phyloP scores from a whole-genome alignment of 495 filamentous ascomycete species.

The Pyrenula aspistea region DNA sequence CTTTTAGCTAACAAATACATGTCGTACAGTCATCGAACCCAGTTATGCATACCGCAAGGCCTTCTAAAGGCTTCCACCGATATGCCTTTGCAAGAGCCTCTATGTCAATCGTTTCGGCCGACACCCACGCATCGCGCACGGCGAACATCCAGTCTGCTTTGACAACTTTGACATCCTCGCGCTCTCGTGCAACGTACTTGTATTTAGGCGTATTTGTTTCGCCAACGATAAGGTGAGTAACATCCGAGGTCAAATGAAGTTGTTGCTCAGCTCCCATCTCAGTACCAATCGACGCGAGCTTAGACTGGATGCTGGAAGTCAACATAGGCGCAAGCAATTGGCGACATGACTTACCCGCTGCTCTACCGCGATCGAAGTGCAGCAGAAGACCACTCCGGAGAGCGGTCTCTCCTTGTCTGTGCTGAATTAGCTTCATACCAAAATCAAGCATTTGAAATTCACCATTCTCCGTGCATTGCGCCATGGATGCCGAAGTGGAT shows the following conservation, averaged over 20 bases:
- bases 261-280: constrained; percentile 82
- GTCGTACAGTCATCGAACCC: constrained; percentile 75
- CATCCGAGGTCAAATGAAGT: constrained; percentile 87
- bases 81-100: constrained; percentile 49
- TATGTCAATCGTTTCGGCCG: constrained; percentile 69
- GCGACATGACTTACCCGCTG: constrained; percentile 49
- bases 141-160: constrained; percentile 73
- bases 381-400: constrained; percentile 74
- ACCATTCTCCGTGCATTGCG: neutral
- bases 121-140: constrained; percentile 68
- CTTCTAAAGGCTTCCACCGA: constrained; percentile 45
- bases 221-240: constrained; percentile 89
- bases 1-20: neutral
- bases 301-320: constrained; percentile 35
- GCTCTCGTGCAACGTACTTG: constrained; percentile 81
- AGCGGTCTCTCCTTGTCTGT: constrained; percentile 54
- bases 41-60: constrained; percentile 72
- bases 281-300: constrained; percentile 52
- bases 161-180: constrained; percentile 74
- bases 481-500: neutral
- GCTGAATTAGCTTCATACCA: neutral
- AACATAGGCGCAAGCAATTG: constrained; percentile 1
- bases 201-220: constrained; percentile 84
- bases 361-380: constrained; percentile 75
- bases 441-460: neutral